Base-by-base conservation (phyloP, 257 asterid species). In the Fraxinus americana region DNA sequence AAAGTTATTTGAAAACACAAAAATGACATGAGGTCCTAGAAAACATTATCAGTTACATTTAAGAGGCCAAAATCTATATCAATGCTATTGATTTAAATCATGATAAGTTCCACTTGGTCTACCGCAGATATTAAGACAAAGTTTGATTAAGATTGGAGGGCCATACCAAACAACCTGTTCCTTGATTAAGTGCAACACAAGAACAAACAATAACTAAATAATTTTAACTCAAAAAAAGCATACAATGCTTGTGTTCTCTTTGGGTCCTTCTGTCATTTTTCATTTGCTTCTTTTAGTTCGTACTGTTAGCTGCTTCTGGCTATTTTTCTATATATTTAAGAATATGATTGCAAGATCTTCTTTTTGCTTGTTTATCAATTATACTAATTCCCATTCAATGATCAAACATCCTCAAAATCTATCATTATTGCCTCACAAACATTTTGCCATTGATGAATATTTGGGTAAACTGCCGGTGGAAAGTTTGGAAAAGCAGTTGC, bases 1-100 rank as follows among this genome's bases (percentile, higher is more conserved):
- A 25, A 61, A 61, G 23, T 71, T 39, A 4, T 19, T 71, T 45
- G 59, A 25, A 71, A 69, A 69, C 73, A 69, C 21, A 63, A 63
- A 63, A 48, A 48, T 48, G 21, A 14, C 59, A 48, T 4, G 21
- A 48, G 59, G 59, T 48, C 21, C 59, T 7, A n/a, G 66, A 19
- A 57, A 17, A 17, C 27, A n/a, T 57, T n/a, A 17, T n/a, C 27
- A 19, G 29, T 57, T 17, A 57, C 21, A n/a, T 57, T 5, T 19
- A 57, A 1, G 29, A 57, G 27, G 10, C 29, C 27, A 57, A 57
- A 57, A 57, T 54, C 9, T 6, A 54, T 54, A 17, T 57, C 66
- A 57, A 17, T 12, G 0, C 13, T 0, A 57, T 7, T 57, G 27
- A 57, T 57, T 17, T 57, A 57, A 17, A 57, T 57, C 66, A 57